phyloP scores from a whole-genome alignment of 2,329 filamentous ascomycete species.

The Dothistroma septosporum region DNA sequence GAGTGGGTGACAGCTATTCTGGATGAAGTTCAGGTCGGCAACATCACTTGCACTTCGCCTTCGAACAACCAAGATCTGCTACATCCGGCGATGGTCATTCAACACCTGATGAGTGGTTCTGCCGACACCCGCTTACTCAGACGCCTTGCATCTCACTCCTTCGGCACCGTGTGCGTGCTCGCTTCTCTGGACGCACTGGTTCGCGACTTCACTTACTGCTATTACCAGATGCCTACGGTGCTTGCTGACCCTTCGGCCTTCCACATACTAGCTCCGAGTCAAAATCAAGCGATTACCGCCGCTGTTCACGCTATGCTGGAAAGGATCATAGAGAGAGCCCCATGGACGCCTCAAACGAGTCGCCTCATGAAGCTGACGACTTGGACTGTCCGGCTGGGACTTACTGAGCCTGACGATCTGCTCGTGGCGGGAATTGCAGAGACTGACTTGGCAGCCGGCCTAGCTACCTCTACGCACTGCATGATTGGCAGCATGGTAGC shows the following conservation, averaged over 20 bases:
- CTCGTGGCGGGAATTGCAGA: conserved; percentile 4
- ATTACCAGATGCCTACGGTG: conserved; percentile 6
- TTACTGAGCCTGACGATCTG: conserved; percentile 4
- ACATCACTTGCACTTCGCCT: background rate
- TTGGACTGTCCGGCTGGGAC: background rate
- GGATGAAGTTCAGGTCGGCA: conserved; percentile 2
- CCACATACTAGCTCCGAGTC: background rate
- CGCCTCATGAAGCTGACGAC: background rate
- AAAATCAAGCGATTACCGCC: conserved; percentile 3
- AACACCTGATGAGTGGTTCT: conserved; percentile 2
- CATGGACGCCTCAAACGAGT: background rate
- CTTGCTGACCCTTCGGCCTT: conserved; percentile 3
- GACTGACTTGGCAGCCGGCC: background rate
- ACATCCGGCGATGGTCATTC: conserved; percentile 1
- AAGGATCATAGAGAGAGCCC: background rate
- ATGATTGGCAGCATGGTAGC: conserved; percentile 6
- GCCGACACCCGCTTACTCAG: background rate
- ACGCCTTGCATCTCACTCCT: background rate
- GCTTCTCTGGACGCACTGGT: conserved; percentile 1
- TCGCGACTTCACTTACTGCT: conserved; percentile 7
- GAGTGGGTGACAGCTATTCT: background rate
- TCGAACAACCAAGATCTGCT: conserved; percentile 1
- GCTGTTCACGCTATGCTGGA: conserved; percentile 3
- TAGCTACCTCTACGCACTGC: conserved; percentile 4
- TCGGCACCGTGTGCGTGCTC: conserved; percentile 2